A percentile compares a stretch with the other conserved stretches of the same genome.
phyloP scores from a whole-genome alignment of 1,139 yeast species.

The Blastobotrys elegans region DNA sequence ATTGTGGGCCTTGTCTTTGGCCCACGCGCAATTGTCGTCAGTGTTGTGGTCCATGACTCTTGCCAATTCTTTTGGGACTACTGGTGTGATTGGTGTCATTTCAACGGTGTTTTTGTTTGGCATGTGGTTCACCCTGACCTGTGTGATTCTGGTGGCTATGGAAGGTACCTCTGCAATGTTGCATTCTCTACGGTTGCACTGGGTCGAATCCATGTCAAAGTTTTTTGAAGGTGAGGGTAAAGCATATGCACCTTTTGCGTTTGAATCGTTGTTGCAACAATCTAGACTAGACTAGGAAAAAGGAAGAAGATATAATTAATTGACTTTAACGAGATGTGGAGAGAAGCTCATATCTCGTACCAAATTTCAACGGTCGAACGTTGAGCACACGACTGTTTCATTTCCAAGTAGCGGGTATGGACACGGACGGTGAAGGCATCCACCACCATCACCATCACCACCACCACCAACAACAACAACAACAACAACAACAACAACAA shows the following conservation, averaged over 20 bases:
- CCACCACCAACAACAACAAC: too few relatives aligned
- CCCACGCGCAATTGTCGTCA: slow-evolving; percentile 92
- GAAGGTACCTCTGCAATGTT: slow-evolving; percentile 99
- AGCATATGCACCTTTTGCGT: slow-evolving; percentile 77
- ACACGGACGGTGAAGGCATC: too few relatives aligned
- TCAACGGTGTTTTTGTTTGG: slow-evolving; percentile 78
- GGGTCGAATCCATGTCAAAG: slow-evolving; percentile 99
- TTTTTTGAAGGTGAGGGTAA: slow-evolving; percentile 95
- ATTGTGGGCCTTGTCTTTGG: slow-evolving; percentile 94
- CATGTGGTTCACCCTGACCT: slow-evolving; percentile 91
- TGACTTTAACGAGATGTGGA: too few relatives aligned
- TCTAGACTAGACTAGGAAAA: slow-evolving; percentile 5
- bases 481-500: too few relatives aligned
- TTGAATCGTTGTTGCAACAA: slow-evolving; percentile 28
- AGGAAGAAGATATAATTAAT: too few relatives aligned
- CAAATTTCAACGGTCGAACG: too few relatives aligned
- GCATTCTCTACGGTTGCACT: slow-evolving; percentile 91
- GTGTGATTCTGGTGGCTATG: slow-evolving; percentile 88
- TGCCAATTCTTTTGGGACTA: slow-evolving; percentile 69
- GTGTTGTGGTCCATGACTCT: slow-evolving; percentile 97
- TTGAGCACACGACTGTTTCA: too few relatives aligned
- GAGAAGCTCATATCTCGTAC: too few relatives aligned
- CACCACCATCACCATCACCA: too few relatives aligned
- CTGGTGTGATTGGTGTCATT: slow-evolving; percentile 65
- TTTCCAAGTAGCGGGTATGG: too few relatives aligned